These are phyloP conservation scores for Suhomyces anneliseae DNA, from an alignment of 1,139 yeast genomes.

Conservation along the genomic window DNA sequence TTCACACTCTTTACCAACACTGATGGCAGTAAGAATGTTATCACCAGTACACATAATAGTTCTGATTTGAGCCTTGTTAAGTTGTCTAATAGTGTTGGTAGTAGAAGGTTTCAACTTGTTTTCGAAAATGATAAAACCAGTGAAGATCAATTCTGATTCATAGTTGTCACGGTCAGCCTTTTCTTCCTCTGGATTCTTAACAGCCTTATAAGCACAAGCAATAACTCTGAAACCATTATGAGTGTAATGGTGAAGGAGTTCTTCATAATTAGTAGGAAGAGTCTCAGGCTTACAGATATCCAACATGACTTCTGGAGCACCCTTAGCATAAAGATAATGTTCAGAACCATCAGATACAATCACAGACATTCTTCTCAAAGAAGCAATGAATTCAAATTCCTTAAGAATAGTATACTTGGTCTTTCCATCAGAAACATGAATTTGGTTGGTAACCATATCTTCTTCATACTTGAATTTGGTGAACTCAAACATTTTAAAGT, in stretches of 20 bases:
- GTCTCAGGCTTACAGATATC: constrained; percentile 71
- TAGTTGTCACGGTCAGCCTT: constrained; percentile 53
- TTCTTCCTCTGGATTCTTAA: constrained; percentile 26
- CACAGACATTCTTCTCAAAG: constrained; percentile 89
- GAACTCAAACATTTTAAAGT: constrained; percentile 88
- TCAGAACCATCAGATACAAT: constrained; percentile 35
- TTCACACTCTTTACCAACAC: constrained; percentile 86
- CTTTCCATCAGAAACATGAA: constrained; percentile 28
- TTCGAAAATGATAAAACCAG: constrained; percentile 91
- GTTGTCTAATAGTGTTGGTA: constrained; percentile 54
- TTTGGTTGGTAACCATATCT: constrained; percentile 41
- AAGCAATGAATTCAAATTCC: constrained; percentile 83
- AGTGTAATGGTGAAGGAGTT: constrained; percentile 76
- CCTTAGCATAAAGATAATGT: constrained; percentile 58
- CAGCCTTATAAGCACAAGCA: constrained; percentile 76
- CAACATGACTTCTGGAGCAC: constrained; percentile 96
- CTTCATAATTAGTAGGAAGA: constrained; percentile 74
- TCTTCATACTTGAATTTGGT: constrained; percentile 76
- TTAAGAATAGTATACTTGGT: constrained; percentile 54
- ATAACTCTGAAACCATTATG: constrained; percentile 93
- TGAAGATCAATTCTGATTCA: constrained; percentile 67
- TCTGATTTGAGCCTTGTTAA: constrained; percentile 68
- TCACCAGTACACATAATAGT: constrained; percentile 98
- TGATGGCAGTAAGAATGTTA: constrained; percentile 87
- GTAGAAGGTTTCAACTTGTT: constrained; percentile 80